Percentiles rank a stretch among this genome's conserved stretches.
phyloP scores from a whole-genome alignment of 768 basidiomycete genomes.

The Cystobasidium onofrii region DNA sequence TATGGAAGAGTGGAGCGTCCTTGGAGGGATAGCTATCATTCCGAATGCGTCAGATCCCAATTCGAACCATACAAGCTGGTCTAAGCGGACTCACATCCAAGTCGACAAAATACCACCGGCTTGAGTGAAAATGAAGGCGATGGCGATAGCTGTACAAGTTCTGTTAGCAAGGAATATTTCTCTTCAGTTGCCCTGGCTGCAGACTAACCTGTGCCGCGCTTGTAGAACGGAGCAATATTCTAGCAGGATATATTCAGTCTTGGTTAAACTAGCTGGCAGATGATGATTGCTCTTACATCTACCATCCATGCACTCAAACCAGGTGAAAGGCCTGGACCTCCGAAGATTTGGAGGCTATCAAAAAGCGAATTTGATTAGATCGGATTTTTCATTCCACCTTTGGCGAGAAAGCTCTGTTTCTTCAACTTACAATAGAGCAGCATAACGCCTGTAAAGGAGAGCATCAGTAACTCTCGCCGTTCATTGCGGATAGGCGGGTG shows the following conservation, averaged over 20 bases:
- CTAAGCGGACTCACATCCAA: slow-evolving; percentile 8
- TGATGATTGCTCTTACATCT: neutral
- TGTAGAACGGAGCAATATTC: slow-evolving; percentile 45
- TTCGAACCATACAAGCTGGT: too few species aligned
- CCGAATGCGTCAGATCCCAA: neutral
- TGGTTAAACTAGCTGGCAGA: too few species aligned
- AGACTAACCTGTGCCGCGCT: slow-evolving; percentile 39
- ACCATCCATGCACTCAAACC: slow-evolving; percentile 42
- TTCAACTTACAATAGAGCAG: slow-evolving; percentile 26
- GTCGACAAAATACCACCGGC: slow-evolving; percentile 10
- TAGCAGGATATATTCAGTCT: slow-evolving; percentile 34
- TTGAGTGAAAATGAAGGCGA: neutral
- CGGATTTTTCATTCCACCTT: too few species aligned
- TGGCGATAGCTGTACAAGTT: neutral
- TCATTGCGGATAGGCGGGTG: neutral
- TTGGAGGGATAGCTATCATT: neutral
- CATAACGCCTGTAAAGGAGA: neutral
- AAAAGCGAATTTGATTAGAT: neutral
- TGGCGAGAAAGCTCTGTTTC: too few species aligned
- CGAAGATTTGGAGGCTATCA: slow-evolving; percentile 42
- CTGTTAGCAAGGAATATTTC: too few species aligned
- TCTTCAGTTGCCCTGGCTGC: too few species aligned
- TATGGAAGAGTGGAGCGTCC: slow-evolving; percentile 1
- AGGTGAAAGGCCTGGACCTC: slow-evolving; percentile 42
- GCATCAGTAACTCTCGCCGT: neutral